phyloP scores from a whole-genome alignment of 2,329 filamentous ascomycete species.

The Scedosporium minutisporum region DNA sequence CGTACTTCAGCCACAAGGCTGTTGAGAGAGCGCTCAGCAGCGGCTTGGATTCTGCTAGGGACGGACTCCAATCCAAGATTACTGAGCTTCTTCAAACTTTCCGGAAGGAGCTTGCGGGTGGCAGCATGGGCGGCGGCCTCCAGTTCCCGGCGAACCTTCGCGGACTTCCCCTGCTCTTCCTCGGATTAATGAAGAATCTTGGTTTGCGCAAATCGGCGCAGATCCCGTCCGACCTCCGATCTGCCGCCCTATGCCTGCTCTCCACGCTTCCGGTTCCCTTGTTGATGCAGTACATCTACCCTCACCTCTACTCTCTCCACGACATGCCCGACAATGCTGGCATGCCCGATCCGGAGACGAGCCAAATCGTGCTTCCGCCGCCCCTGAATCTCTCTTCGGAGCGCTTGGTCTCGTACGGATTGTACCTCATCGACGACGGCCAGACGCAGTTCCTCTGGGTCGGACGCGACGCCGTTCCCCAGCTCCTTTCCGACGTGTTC shows the following conservation, averaged over 20 bases:
- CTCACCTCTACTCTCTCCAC: conserved; percentile 74
- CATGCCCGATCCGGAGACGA: conserved; percentile 72
- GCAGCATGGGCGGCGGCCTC: conserved; percentile 88
- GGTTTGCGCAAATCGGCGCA: conserved; percentile 86
- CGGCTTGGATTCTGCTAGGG: conserved; percentile 81
- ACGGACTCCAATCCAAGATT: conserved; percentile 83
- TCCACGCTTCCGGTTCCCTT: conserved; percentile 87
- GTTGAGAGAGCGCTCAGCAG: conserved; percentile 81
- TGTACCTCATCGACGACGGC: conserved; percentile 94
- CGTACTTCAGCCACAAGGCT: conserved; percentile 95
- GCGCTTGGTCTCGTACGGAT: conserved; percentile 74
- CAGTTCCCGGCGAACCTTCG: conserved; percentile 92
- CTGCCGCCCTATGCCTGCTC: conserved; percentile 84
- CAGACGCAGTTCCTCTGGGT: conserved; percentile 98
- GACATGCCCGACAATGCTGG: conserved; percentile 96
- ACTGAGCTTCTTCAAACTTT: conserved; percentile 91
- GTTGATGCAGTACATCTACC: conserved; percentile 87
- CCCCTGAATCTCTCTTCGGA: conserved; percentile 80
- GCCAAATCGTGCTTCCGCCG: conserved; percentile 80
- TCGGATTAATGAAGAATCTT: conserved; percentile 93
- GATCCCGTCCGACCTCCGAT: conserved; percentile 87
- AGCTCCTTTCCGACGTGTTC: conserved; percentile 83
- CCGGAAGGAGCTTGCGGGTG: conserved; percentile 90
- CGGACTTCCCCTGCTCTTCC: conserved; percentile 78
- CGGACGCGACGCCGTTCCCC: conserved; percentile 82